Base-by-base conservation (phyloP, 257 asterid species). In the Verbena officinalis region DNA sequence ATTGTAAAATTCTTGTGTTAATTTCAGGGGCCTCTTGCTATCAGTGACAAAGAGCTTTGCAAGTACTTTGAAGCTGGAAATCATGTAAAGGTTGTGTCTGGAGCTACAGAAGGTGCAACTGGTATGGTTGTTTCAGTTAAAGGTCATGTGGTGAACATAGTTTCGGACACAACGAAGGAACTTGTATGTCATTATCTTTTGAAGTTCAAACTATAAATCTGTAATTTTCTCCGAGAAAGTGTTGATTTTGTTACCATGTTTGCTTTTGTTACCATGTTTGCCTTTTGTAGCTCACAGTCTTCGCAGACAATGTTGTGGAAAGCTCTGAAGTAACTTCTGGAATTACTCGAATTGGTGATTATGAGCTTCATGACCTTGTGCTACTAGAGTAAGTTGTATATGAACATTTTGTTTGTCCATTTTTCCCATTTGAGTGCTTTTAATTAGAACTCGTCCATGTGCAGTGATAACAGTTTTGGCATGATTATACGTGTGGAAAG, bases 311-410 rank as follows among this genome's bases (percentile, higher is more conserved):
- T 78, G 87, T 94, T 68, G 96, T 88, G 39, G 96, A 84, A 69
- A 94, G 99, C 79, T 90, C 99, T 69, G 99, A 94, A 78, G 97
- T 88, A 15, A 94, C 97, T 8, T 84, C 99, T 17, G 99, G 97
- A 36, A 64, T 88, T 48, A 88, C 96, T 40, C 77, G 90, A 53
- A 83, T 94, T 36, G 99, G 99, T 49, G 95, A 94, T 27, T 88
- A 88, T 74, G 99, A 94, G 81, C 97, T 90, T 70, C 97, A 94
- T 68, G 97, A 90, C 77, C 97, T 88, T 72, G 97, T 90, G 70
- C 85, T 76, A 55, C 91, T 90, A 16, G 86, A 86, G 97, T 94
- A 75, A 70, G 90, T 56, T 63, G 58, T 58, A 17, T 54, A 12
- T 45, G 15, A 13, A 55, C 27, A 14, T 17, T 51, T 65, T 12